Evolutionary conservation across 208 protist genomes (phyloP).

Genomic region (Leishmania major): DNA sequence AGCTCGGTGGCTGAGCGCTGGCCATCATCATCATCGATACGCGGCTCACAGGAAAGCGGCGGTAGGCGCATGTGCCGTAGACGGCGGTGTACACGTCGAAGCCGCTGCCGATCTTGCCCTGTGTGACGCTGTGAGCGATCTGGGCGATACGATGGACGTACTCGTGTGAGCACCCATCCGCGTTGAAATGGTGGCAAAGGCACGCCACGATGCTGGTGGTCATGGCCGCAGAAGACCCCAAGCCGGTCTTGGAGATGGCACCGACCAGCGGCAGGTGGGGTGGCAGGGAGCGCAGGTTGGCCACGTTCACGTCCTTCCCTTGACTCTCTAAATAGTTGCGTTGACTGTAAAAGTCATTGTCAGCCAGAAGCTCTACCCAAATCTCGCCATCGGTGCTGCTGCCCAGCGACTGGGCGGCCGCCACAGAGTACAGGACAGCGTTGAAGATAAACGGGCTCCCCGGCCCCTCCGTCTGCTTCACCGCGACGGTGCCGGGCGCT

Average conservation of each 20-base stretch:
- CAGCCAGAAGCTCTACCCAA: slow-evolving; percentile 75
- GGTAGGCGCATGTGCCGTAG: slow-evolving; percentile 94
- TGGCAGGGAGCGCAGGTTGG: slow-evolving; percentile 66
- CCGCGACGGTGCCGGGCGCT: slow-evolving; percentile 32
- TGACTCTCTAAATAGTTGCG: slow-evolving; percentile 76
- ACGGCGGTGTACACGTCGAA: slow-evolving; percentile 97
- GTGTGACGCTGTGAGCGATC: slow-evolving; percentile 93
- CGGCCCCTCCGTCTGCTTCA: slow-evolving; percentile 62
- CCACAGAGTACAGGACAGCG: slow-evolving; percentile 71
- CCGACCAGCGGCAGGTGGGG: slow-evolving; percentile 72
- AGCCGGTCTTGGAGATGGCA: slow-evolving; percentile 93
- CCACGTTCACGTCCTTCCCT: slow-evolving; percentile 49
- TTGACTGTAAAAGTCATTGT: slow-evolving; percentile 95
- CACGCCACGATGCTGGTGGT: slow-evolving; percentile 91
- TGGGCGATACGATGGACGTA: slow-evolving; percentile 93
- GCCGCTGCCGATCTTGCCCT: slow-evolving; percentile 97
- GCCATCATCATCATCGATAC: slow-evolving; percentile 70
- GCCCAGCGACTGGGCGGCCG: slow-evolving; percentile 37
- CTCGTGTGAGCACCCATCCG: slow-evolving; percentile 34
- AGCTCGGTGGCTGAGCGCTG: slow-evolving; percentile 34
- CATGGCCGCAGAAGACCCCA: slow-evolving; percentile 95
- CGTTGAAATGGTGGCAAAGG: slow-evolving; percentile 63
- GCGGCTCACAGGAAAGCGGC: slow-evolving; percentile 72
- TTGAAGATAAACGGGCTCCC: slow-evolving; percentile 72
- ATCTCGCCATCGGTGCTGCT: slow-evolving; percentile 22